Percentiles rank a stretch among this genome's conserved stretches.
Conservation (phyloP, 164 flowering plant species). For the Sedum album region DNA sequence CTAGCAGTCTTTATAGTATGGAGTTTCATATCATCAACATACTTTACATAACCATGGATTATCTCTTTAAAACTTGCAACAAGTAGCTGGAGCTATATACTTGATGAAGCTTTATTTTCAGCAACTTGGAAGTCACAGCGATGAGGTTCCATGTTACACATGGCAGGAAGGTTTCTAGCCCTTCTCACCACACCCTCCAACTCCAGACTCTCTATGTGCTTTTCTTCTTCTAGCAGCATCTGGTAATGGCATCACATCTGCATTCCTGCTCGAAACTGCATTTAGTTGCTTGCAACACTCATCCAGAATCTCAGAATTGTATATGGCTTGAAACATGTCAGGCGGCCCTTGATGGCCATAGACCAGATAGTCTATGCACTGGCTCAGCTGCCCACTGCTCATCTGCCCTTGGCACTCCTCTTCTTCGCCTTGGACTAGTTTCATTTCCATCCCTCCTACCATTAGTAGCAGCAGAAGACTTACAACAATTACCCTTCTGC, state of each 20-base stretch:
- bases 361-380: background rate
- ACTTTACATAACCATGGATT: no score
- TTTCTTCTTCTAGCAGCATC: background rate
- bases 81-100: background rate
- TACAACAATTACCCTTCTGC: no score
- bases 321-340: no score
- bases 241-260: conserved; percentile 2
- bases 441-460: background rate
- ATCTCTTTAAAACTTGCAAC: background rate
- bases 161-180: conserved; percentile 7
- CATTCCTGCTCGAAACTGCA: background rate
- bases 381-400: background rate
- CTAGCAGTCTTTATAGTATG: no score
- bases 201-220: background rate
- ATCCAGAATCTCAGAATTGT: background rate
- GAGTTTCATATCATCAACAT: no score
- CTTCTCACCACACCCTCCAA: background rate
- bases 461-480: background rate
- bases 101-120: background rate
- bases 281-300: background rate
- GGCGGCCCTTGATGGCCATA: conserved; percentile 6
- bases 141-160: conserved; percentile 12
- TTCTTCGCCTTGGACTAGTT: background rate
- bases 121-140: background rate
- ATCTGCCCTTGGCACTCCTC: background rate